These are phyloP conservation scores for Diaporthe helianthi DNA, from an alignment of 2,329 filamentous ascomycete genomes.

Conservation along the genomic window DNA sequence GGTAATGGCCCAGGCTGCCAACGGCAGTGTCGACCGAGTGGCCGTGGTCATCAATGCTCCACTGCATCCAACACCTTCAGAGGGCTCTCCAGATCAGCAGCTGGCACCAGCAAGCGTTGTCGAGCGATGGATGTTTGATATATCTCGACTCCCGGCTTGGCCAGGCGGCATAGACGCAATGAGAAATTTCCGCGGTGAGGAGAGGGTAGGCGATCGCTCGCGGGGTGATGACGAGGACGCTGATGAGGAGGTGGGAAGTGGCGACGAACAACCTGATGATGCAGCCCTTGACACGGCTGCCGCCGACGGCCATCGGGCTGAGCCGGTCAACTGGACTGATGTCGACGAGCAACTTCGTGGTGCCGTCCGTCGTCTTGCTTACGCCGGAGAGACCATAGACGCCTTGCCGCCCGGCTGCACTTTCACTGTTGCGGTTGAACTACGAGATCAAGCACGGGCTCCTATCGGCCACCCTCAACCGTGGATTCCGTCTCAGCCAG, in stretches of 20 bases:
- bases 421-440: constrained; percentile 78
- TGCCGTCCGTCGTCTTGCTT: constrained; percentile 67
- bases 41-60: constrained; percentile 56
- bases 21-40: constrained; percentile 55
- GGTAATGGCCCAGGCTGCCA: constrained; percentile 72
- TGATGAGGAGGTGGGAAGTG: constrained; percentile 33
- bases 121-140: constrained; percentile 69
- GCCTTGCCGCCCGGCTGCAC: constrained; percentile 70
- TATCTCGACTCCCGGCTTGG: constrained; percentile 58
- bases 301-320: constrained; percentile 32
- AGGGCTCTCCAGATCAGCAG: constrained; percentile 28
- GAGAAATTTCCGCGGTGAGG: constrained; percentile 39
- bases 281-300: constrained; percentile 24
- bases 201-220: constrained; percentile 35
- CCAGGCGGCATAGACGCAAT: constrained; percentile 45
- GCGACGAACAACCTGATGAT: constrained; percentile 24
- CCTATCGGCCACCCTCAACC: constrained; percentile 67
- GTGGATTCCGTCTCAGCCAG: constrained; percentile 64
- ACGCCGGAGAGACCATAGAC: constrained; percentile 63
- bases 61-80: constrained; percentile 35
- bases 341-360: constrained; percentile 77
- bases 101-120: constrained; percentile 50
- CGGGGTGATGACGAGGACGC: constrained; percentile 36
- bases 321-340: constrained; percentile 59
- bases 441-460: constrained; percentile 65